Evolutionary conservation across 805 yeast species (phyloP), one percentile per base, ranked within the genome.

Genomic region (Isabelozyma pseudorhagii): DNA sequence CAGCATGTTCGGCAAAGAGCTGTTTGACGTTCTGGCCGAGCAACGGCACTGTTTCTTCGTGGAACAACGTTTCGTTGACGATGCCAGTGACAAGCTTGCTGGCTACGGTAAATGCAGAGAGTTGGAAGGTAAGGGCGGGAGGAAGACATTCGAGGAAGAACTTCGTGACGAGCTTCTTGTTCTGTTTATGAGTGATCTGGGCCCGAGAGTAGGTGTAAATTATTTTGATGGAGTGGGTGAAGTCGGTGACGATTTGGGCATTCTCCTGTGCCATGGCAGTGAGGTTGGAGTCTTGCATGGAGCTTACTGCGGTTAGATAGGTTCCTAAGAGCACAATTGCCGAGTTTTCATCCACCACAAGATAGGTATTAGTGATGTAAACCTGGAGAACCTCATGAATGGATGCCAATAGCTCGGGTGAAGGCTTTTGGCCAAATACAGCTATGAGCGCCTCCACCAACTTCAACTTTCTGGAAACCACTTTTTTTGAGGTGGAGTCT

Each of bases 361-460:
- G 52, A 53, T 59, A 69, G n/a, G 63, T 59, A 6, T 60, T 42
- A 3, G 13, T 9, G 11, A 50, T 42, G 1, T 73, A 47, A 1
- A 71, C 56, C 7, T 78, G 80, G 8, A 73, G 68, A 46, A 74
- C 63, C 50, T 70, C 77, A 38, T 78, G 14, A 6, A 21, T 17
- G 29, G 49, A 42, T 39, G 48, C 54, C 8, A 21, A 15, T 10
- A 42, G n/a, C 36, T 10, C 11, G 11, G 13, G 17, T 7, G 25
- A 28, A n/a, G 28, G 21, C 14, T 41, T 15, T 8, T 15, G 14
- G 21, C 44, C 13, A 15, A 58, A 44, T 4, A 60, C 57, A 3
- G 50, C 50, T 8, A 48, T 38, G 21, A 58, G 42, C 5, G 60
- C 41, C 18, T 53, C 60, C 9, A 66, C 53, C 29, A 57, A 46